Evolutionary conservation across 257 asterid species (phyloP).

Genomic region (Jaltomata sinuosa): DNA sequence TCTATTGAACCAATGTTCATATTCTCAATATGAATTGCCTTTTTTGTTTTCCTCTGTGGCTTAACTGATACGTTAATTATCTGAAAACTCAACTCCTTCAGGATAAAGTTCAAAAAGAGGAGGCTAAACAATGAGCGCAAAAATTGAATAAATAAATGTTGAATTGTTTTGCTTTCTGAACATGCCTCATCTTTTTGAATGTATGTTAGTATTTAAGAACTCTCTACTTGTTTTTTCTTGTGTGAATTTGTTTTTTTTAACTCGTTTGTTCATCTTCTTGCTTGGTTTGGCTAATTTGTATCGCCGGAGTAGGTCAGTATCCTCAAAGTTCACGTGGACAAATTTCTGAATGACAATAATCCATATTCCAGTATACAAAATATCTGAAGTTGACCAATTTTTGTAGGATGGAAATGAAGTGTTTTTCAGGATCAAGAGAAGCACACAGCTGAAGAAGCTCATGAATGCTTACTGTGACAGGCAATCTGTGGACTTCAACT

Average conservation of each 20-base stretch:
- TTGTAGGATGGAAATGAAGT: slow-evolving; percentile 32
- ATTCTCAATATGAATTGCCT: not conserved
- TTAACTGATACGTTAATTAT: not conserved
- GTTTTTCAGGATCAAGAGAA: slow-evolving; percentile 30
- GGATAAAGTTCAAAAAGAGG: not conserved
- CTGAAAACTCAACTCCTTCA: not conserved
- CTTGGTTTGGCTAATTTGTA: not conserved
- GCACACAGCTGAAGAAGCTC: slow-evolving; percentile 30
- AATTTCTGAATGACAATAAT: not conserved
- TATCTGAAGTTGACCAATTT: not conserved
- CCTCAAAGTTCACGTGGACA: not conserved
- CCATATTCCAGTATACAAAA: not conserved
- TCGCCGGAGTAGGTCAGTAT: not conserved
- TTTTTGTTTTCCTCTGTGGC: not conserved
- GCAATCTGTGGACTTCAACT: slow-evolving; percentile 18
- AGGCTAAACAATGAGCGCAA: not conserved
- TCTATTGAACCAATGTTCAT: not conserved
- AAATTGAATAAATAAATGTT: not conserved
- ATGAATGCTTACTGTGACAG: slow-evolving; percentile 39
- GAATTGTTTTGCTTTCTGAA: not conserved
- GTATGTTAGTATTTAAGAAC: not conserved
- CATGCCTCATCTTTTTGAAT: not conserved
- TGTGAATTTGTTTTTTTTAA: not conserved
- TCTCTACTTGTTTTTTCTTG: not conserved
- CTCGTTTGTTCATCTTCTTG: not conserved